Conservation (phyloP, 2,329 filamentous ascomycete species). For the Hypomyces perniciosus region DNA sequence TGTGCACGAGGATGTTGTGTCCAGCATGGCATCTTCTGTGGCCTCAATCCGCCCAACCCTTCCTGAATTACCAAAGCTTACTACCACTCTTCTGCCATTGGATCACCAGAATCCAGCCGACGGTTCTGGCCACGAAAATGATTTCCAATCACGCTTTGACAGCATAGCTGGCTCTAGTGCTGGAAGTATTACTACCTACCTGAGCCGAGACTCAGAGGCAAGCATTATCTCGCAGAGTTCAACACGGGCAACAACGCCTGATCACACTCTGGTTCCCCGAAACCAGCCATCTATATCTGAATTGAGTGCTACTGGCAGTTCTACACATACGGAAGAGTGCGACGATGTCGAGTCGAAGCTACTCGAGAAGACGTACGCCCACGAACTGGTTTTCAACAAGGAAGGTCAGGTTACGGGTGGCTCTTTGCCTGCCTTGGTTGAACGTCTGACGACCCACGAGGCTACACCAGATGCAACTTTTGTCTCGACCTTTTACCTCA, state of each 20-base stretch:
- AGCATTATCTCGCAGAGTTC: conserved; percentile 77
- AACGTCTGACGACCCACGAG: conserved; percentile 87
- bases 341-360: conserved; percentile 76
- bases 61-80: conserved; percentile 52
- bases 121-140: conserved; percentile 41
- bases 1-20: conserved; percentile 34
- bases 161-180: conserved; percentile 70
- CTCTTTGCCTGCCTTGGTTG: conserved; percentile 83
- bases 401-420: conserved; percentile 93
- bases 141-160: conserved; percentile 55
- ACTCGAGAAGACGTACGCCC: conserved; percentile 86
- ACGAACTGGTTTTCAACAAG: conserved; percentile 89
- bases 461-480: conserved; percentile 88
- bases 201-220: conserved; percentile 73
- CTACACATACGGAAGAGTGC: conserved; percentile 63
- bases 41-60: conserved; percentile 44
- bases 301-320: conserved; percentile 60
- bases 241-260: conserved; percentile 82
- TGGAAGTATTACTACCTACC: conserved; percentile 71
- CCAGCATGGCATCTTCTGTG: conserved; percentile 40
- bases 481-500: conserved; percentile 91
- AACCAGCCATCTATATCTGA: conserved; percentile 61
- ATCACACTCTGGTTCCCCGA: conserved; percentile 50
- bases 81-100: conserved; percentile 41
- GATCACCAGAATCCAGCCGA: conserved; percentile 46